Conservation (phyloP, 345 rosid species). For the Eucalyptus grandis region DNA sequence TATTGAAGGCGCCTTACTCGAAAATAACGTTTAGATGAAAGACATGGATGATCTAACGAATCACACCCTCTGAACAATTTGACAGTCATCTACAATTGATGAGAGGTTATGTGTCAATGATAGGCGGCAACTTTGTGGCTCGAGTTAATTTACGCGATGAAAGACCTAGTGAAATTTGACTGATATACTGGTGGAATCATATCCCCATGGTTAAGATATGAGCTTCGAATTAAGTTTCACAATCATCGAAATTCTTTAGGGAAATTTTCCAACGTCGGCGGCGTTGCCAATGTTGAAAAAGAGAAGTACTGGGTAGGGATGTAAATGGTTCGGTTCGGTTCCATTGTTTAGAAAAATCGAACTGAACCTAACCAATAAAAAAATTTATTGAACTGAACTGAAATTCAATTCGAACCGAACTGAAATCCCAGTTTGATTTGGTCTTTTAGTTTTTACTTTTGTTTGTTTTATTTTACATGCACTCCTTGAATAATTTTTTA, state of each 20-base stretch:
- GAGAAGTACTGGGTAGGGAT: background rate
- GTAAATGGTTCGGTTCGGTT: too few relatives aligned
- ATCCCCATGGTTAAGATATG: background rate
- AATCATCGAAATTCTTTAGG: background rate
- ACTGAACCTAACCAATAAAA: too few relatives aligned
- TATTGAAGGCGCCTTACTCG: background rate
- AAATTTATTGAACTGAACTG: fast-evolving
- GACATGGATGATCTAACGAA: background rate
- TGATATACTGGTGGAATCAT: background rate
- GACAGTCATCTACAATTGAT: background rate
- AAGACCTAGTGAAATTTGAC: background rate
- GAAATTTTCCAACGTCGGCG: background rate
- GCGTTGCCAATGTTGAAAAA: background rate
- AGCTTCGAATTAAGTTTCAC: background rate
- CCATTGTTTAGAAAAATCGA: fast-evolving
- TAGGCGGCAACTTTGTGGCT: background rate
- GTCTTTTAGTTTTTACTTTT: too few relatives aligned
- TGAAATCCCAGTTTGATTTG: fast-evolving
- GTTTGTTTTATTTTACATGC: too few relatives aligned
- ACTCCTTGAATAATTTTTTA: too few relatives aligned
- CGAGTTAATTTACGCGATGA: background rate
- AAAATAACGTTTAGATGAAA: background rate
- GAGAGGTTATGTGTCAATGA: background rate
- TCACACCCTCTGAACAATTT: background rate
- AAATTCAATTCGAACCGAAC: fast-evolving